Conservation (phyloP, 2,329 filamentous ascomycete genomes). For the Ceratocystis ficicola region DNA sequence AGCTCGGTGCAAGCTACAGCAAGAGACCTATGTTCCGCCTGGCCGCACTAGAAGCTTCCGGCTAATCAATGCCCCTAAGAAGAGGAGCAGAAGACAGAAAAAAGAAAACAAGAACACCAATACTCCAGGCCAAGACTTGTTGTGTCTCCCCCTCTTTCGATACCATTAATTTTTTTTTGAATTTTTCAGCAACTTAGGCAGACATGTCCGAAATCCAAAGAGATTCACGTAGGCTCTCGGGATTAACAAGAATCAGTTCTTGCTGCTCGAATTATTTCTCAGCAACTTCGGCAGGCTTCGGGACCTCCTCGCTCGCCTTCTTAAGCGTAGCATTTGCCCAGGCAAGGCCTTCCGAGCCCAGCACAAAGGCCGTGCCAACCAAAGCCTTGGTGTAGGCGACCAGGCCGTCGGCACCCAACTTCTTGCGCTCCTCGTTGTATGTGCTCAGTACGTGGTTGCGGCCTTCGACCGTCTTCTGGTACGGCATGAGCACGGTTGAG, state of each 20-base stretch:
- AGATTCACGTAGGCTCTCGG: no score
- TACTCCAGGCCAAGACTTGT: slow-evolving; percentile 9
- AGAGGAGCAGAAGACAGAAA: slow-evolving; percentile 17
- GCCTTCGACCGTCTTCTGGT: slow-evolving; percentile 48
- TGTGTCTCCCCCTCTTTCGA: not conserved
- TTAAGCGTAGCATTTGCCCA: slow-evolving; percentile 49
- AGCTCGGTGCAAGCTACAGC: not conserved
- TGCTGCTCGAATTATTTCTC: not conserved
- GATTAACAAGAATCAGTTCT: no score
- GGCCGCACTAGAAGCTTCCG: not conserved
- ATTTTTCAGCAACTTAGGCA: not conserved
- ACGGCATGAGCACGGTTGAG: slow-evolving; percentile 48
- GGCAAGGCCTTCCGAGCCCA: slow-evolving; percentile 51
- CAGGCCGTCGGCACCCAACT: slow-evolving; percentile 49
- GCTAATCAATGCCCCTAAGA: slow-evolving; percentile 10
- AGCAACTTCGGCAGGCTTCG: not conserved
- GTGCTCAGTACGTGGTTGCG: slow-evolving; percentile 49
- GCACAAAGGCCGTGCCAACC: slow-evolving; percentile 53
- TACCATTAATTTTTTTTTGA: not conserved
- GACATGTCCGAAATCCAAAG: no score
- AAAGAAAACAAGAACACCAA: slow-evolving; percentile 17
- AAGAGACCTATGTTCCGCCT: not conserved
- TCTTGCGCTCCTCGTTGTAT: slow-evolving; percentile 49
- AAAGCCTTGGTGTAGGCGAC: slow-evolving; percentile 59
- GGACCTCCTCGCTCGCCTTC: slow-evolving; percentile 46